These are phyloP conservation scores for Spongiforma sp. DNA, from an alignment of 1,284 basidiomycete genomes.

Conservation along the genomic window DNA sequence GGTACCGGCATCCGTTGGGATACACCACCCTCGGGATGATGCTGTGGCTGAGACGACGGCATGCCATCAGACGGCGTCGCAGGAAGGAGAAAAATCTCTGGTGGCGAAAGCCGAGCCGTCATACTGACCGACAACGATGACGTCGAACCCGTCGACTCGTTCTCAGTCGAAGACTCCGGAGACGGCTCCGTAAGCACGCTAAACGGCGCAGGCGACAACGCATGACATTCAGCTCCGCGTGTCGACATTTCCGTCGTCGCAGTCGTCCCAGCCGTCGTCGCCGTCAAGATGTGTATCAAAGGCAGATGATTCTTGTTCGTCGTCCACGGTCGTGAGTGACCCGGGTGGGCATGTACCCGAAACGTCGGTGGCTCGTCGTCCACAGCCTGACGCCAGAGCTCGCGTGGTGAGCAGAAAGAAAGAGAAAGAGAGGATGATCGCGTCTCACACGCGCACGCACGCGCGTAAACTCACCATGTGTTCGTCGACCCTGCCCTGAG, in stretches of 20 bases:
- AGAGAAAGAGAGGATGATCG: not conserved
- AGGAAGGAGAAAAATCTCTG: conserved; percentile 34
- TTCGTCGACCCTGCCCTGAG: conserved; percentile 30
- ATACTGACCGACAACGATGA: conserved; percentile 15
- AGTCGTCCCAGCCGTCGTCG: conserved; percentile 8
- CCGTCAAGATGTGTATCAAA: conserved; percentile 33
- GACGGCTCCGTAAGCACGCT: conserved; percentile 35
- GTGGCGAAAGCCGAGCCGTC: conserved; percentile 16
- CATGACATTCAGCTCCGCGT: conserved; percentile 1
- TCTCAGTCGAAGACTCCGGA: conserved; percentile 28
- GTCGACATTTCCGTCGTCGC: not conserved
- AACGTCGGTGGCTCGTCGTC: conserved; percentile 25
- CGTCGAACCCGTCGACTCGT: conserved; percentile 22
- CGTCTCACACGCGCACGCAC: not conserved
- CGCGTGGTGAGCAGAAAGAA: no score
- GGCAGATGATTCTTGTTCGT: conserved; percentile 23
- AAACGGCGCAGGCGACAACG: conserved; percentile 32
- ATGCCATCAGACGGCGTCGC: conserved; percentile 31
- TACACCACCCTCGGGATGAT: no score
- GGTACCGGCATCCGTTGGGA: no score
- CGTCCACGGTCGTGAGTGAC: conserved; percentile 21
- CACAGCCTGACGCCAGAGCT: conserved; percentile 28
- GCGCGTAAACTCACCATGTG: conserved; percentile 25
- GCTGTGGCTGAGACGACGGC: conserved; percentile 8
- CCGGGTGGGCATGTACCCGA: conserved; percentile 16